phyloP scores from a whole-genome alignment of 257 asterid genomes.

The Ophiorrhiza pumila region DNA sequence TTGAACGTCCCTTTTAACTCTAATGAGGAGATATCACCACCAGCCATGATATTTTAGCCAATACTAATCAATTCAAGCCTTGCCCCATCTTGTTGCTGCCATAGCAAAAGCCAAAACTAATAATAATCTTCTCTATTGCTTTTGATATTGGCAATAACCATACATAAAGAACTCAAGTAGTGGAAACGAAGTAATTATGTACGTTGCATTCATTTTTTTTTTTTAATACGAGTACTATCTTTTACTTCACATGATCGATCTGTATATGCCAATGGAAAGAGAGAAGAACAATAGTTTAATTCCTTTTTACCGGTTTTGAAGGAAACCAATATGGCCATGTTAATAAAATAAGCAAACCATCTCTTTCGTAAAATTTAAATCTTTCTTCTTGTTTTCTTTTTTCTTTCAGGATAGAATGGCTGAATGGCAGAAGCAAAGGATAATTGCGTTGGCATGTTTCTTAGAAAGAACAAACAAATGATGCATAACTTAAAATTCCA shows the following conservation, averaged over 20 bases:
- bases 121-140: background rate
- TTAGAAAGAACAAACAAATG: slow-evolving; percentile 9
- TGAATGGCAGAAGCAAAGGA: slow-evolving; percentile 16
- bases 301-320: background rate
- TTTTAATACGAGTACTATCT: background rate
- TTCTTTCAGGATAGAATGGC: too few relatives aligned
- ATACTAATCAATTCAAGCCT: background rate
- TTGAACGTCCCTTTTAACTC: background rate
- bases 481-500: background rate
- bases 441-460: slow-evolving; percentile 21
- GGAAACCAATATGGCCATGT: background rate
- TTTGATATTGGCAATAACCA: background rate
- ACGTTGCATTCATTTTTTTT: background rate
- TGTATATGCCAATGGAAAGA: background rate
- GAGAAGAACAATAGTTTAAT: background rate
- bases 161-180: background rate
- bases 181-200: background rate
- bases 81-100: background rate
- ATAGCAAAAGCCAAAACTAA: background rate
- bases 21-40: too few relatives aligned
- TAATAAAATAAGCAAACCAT: background rate
- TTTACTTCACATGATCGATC: background rate
- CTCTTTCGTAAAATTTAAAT: slow-evolving; percentile 7
- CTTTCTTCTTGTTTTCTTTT: too few relatives aligned
- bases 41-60: too few relatives aligned